These are phyloP conservation scores for Aschersonia sp. DNA, from an alignment of 2,329 filamentous ascomycete species.

Conservation along the genomic window DNA sequence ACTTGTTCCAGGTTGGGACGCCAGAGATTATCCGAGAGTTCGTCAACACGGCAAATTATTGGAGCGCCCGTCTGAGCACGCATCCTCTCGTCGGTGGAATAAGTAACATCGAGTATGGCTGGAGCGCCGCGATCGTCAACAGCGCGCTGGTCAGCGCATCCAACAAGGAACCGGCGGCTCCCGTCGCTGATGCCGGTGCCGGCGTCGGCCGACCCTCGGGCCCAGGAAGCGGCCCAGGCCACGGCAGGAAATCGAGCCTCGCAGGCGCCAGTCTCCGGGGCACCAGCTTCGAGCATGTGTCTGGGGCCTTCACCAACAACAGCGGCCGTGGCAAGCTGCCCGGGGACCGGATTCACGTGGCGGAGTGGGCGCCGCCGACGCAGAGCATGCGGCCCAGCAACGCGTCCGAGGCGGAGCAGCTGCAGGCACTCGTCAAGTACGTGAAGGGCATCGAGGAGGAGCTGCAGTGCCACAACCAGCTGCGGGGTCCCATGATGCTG, in stretches of 20 bases:
- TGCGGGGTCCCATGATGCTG: constrained; percentile 74
- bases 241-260: constrained; percentile 26
- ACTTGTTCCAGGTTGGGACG: constrained; percentile 96
- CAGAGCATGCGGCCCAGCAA: constrained; percentile 81
- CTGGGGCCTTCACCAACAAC: constrained; percentile 35
- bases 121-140: constrained; percentile 73
- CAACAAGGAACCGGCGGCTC: constrained; percentile 26
- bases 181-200: too few relatives aligned
- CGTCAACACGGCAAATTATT: constrained; percentile 90
- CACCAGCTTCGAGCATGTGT: constrained; percentile 46
- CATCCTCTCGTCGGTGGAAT: constrained; percentile 86
- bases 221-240: constrained; percentile 1
- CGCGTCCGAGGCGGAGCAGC: constrained; percentile 65
- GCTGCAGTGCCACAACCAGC: constrained; percentile 71
- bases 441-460: constrained; percentile 79
- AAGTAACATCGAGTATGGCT: constrained; percentile 95
- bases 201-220: too few relatives aligned
- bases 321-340: constrained; percentile 48
- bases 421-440: constrained; percentile 59
- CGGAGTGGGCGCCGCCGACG: constrained; percentile 78
- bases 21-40: constrained; percentile 91
- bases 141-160: constrained; percentile 37
- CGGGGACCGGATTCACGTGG: constrained; percentile 70
- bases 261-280: constrained; percentile 37
- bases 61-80: constrained; percentile 87